Evolutionary conservation across 2,329 filamentous ascomycete genomes (phyloP).

Genomic region (Ceratocystis smalleyi): DNA sequence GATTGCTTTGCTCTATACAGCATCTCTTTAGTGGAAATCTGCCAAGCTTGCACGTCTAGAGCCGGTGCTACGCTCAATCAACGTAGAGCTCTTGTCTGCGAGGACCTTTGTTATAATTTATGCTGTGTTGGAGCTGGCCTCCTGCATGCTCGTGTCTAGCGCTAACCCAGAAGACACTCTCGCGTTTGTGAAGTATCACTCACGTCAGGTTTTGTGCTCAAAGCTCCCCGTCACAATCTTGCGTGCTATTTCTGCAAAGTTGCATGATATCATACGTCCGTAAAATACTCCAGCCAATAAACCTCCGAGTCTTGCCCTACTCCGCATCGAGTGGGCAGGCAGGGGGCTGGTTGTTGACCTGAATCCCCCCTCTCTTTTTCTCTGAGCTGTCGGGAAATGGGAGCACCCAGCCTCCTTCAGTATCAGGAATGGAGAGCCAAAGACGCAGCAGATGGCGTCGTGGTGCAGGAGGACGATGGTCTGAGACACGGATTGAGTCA

Average conservation of each 20-base stretch:
- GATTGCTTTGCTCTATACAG: too few relatives aligned
- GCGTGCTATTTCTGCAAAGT: not conserved
- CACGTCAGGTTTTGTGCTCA: not conserved
- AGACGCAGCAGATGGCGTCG: slow-evolving; percentile 66
- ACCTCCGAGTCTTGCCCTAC: slow-evolving; percentile 26
- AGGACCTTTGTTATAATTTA: too few relatives aligned
- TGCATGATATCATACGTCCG: too few relatives aligned
- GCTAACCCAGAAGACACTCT: too few relatives aligned
- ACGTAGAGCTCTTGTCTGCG: not conserved
- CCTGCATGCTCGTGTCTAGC: too few relatives aligned
- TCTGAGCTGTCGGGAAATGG: slow-evolving; percentile 68
- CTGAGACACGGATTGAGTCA: slow-evolving; percentile 19
- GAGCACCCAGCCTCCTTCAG: slow-evolving; percentile 70
- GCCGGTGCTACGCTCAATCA: not conserved
- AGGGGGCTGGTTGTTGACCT: slow-evolving; percentile 67
- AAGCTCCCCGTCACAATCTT: not conserved
- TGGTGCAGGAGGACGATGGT: slow-evolving; percentile 48
- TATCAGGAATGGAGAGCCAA: slow-evolving; percentile 70
- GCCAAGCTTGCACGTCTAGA: not conserved
- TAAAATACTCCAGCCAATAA: not conserved
- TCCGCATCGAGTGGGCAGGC: slow-evolving; percentile 64
- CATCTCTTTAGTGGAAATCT: not conserved
- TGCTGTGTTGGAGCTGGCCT: too few relatives aligned
- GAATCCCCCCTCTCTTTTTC: slow-evolving; percentile 78
- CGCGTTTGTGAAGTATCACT: too few relatives aligned